phyloP scores from a whole-genome alignment of 139 green algal species.

The Chlorella vulgaris region DNA sequence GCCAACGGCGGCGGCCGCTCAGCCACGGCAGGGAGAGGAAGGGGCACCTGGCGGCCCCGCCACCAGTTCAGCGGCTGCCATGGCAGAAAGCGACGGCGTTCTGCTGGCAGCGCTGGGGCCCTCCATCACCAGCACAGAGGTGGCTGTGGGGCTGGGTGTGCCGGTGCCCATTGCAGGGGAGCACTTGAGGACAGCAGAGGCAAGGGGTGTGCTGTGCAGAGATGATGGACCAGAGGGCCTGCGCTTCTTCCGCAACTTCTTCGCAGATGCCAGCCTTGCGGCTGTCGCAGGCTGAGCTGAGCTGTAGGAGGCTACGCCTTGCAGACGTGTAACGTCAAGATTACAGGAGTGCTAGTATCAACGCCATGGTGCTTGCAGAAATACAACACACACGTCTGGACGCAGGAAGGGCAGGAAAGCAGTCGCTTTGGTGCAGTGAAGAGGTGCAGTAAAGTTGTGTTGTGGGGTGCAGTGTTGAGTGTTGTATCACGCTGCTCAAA shows the following conservation, averaged over 20 bases:
- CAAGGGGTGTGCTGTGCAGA: slow-evolving; percentile 78
- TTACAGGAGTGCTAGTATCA: too few species aligned
- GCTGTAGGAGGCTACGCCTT: too few species aligned
- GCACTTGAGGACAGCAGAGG: slow-evolving; percentile 86
- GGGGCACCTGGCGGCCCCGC: too few species aligned
- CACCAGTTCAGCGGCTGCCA: neutral
- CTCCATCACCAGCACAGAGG: slow-evolving; percentile 57
- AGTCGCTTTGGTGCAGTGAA: too few species aligned
- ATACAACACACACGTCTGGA: too few species aligned
- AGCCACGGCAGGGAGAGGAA: neutral
- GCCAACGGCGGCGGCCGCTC: neutral
- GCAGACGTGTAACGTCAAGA: too few species aligned
- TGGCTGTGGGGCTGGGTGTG: slow-evolving; percentile 61
- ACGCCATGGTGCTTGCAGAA: too few species aligned
- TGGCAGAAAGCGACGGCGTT: neutral
- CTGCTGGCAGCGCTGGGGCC: slow-evolving; percentile 53
- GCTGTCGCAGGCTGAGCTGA: slow-evolving; percentile 1
- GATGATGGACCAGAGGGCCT: slow-evolving; percentile 90
- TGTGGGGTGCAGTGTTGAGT: too few species aligned
- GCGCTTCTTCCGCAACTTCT: slow-evolving; percentile 92
- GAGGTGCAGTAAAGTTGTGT: too few species aligned
- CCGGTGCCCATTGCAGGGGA: slow-evolving; percentile 77
- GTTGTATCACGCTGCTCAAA: too few species aligned
- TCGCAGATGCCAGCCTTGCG: slow-evolving; percentile 38
- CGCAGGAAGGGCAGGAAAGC: too few species aligned